Base-by-base conservation (phyloP, 2,329 filamentous ascomycete species). In the Claviceps humidiphila region DNA sequence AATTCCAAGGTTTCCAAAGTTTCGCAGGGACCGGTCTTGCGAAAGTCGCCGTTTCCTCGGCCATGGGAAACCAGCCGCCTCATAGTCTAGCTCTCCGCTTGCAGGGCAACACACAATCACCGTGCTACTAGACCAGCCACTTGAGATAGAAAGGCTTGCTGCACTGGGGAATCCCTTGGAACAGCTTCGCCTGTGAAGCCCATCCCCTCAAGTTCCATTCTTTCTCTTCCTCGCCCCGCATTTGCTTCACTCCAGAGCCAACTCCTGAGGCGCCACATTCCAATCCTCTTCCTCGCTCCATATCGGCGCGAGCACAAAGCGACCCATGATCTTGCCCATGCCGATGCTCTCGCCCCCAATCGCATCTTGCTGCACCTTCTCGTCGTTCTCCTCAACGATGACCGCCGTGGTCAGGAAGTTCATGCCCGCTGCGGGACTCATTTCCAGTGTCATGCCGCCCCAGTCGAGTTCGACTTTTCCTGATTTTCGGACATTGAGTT, bases 321-420 rank as follows among this genome's bases (percentile, higher is more conserved):
- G 77, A 49, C 78, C 79, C 70, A 78, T 76, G 54, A 84, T 74
- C 60, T 77, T 75, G 48, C 81, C 81, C 77, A 84, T 81, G 47
- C 78, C 78, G 53, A 77, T 74, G 34, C 77, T 76, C 47, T 71
- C 71, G 17, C 78, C 80, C 20, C 71, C 65, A 30, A 68, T 51
- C n/a, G 67, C 64, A 6, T 65, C 69, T 8, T 64, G 56, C 49
- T 67, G 67, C 3, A 72, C 64, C 61, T 78, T 77, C 60, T 75
- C 71, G 52, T 80, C 76, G 41, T 72, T 72, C 58, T 79, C 72
- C 60, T 82, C 79, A 7, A 82, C 69, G 51, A 84, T 72, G 49
- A 81, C 75, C 2, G 78, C 78, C 41, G 76, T 77, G 11, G 76
- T 80, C 54, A 81, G 58, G 60, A 82, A 83, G 57, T 74, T 73